phyloP scores from a whole-genome alignment of 768 basidiomycete genomes.

The Termitomyces sp. region DNA sequence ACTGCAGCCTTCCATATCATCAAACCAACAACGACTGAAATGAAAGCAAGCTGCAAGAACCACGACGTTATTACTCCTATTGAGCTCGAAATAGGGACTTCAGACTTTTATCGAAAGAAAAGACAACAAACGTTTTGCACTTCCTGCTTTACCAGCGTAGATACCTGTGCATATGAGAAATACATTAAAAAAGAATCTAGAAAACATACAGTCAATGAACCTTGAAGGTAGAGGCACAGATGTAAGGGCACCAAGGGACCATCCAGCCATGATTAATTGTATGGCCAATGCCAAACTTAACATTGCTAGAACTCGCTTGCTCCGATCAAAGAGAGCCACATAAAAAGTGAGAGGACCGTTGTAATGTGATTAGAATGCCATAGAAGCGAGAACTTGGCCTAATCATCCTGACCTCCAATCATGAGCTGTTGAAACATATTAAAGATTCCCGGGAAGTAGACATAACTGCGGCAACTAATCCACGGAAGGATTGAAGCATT shows the following conservation, averaged over 20 bases:
- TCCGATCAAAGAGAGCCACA: too few species aligned
- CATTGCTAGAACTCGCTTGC: too few species aligned
- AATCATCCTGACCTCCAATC: too few species aligned
- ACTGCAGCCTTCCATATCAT: neutral
- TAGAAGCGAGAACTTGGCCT: too few species aligned
- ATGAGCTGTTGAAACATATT: too few species aligned
- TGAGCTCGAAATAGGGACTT: neutral
- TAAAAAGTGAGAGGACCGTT: too few species aligned
- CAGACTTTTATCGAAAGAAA: too few species aligned
- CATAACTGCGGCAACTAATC: too few species aligned
- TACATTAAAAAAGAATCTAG: neutral
- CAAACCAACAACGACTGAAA: neutral
- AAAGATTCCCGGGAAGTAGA: too few species aligned
- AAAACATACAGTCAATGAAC: neutral
- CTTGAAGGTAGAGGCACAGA: neutral
- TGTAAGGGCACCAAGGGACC: too few species aligned
- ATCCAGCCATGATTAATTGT: neutral
- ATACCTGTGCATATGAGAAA: neutral
- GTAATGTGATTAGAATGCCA: too few species aligned
- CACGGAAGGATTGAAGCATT: too few species aligned
- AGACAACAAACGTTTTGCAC: neutral
- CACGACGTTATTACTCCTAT: neutral
- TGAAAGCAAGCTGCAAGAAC: neutral
- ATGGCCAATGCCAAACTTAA: neutral
- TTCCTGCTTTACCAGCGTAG: neutral